Percentiles rank a stretch among this genome's conserved stretches.
These are phyloP conservation scores for Linum tenue DNA, from an alignment of 345 rosid genomes.

Conservation along the genomic window DNA sequence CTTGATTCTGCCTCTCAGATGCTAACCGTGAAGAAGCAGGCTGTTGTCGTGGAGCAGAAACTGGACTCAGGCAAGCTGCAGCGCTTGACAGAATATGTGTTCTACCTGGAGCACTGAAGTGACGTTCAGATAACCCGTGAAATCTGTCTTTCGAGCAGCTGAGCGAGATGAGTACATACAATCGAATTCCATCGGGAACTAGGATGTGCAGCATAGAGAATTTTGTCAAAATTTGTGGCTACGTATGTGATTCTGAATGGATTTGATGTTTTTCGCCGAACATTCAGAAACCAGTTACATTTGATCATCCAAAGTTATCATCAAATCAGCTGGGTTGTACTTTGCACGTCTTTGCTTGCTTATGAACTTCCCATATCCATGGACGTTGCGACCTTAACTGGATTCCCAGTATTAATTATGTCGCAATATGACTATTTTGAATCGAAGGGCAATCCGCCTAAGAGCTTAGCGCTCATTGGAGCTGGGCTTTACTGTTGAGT, in stretches of 20 bases:
- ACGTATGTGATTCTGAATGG: not conserved
- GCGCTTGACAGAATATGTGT: constrained; percentile 70
- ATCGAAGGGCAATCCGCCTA: too few relatives aligned
- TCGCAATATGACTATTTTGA: too few relatives aligned
- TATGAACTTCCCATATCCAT: too few relatives aligned
- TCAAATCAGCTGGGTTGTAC: not conserved
- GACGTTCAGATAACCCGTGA: not conserved
- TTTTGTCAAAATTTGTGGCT: not conserved
- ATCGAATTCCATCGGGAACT: not conserved
- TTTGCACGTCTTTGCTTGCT: not conserved
- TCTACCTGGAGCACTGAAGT: constrained; percentile 60
- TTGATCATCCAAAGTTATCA: too few relatives aligned
- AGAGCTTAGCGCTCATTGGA: too few relatives aligned
- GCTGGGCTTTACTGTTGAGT: too few relatives aligned
- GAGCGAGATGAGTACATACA: too few relatives aligned
- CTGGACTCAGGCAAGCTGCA: constrained; percentile 67
- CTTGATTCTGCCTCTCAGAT: constrained; percentile 52
- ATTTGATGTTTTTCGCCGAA: not conserved
- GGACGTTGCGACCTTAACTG: too few relatives aligned
- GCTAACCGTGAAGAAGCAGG: constrained; percentile 67
- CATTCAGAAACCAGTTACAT: too few relatives aligned
- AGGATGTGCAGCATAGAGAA: not conserved
- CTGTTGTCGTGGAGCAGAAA: constrained; percentile 48
- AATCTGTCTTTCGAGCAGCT: not conserved
- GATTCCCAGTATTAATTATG: too few relatives aligned